These are phyloP conservation scores for Polyporus arcularius DNA, from an alignment of 768 basidiomycete genomes.

Conservation along the genomic window DNA sequence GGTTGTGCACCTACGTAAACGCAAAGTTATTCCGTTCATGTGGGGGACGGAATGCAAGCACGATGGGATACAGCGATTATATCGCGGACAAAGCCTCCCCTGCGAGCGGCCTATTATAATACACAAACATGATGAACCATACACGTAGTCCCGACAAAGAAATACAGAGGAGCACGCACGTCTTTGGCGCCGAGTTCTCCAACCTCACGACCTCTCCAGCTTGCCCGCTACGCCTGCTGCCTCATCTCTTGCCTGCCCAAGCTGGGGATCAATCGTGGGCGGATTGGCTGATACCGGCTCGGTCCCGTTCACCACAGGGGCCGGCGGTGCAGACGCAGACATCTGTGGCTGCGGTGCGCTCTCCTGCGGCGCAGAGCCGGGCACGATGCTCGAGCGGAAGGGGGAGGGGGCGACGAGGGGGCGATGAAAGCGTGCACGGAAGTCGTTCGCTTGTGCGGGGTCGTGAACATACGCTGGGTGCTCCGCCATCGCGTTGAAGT, in stretches of 20 bases:
- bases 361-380: constrained; percentile 19
- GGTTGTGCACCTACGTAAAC: no score
- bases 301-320: constrained; percentile 5
- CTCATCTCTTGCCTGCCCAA: constrained; percentile 37
- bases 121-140: no score
- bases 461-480: constrained; percentile 32
- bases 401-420: constrained; percentile 62
- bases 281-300: constrained; percentile 8
- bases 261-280: constrained; percentile 32
- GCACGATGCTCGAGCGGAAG: constrained; percentile 40
- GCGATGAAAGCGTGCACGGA: constrained; percentile 67
- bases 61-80: no score
- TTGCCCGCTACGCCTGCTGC: constrained; percentile 35
- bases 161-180: no score
- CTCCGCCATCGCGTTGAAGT: constrained; percentile 21
- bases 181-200: no score
- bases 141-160: no score
- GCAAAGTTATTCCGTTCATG: no score
- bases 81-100: no score
- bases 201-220: constrained; percentile 26
- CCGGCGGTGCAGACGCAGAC: constrained; percentile 17
- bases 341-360: constrained; percentile 6
- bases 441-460: constrained; percentile 46
- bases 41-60: no score
- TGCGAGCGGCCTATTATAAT: no score